Percentiles rank a stretch among this genome's conserved stretches.
These are phyloP conservation scores for Rhizopogon sp. DNA, from an alignment of 768 basidiomycete species.

Conservation along the genomic window DNA sequence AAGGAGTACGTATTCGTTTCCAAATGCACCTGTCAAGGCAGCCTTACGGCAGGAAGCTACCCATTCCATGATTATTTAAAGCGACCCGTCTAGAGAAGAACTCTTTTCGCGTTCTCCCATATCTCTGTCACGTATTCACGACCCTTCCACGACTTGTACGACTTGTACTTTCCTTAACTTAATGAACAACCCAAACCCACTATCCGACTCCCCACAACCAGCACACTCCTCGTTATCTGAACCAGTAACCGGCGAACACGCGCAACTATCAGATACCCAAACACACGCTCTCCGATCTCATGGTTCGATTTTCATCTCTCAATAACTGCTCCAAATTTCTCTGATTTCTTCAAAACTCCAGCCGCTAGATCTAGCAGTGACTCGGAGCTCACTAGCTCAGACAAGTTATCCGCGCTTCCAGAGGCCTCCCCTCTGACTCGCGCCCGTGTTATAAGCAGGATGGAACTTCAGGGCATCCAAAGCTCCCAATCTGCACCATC, in stretches of 20 bases:
- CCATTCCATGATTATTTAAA: conserved; percentile 11
- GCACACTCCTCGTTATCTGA: conserved; percentile 5
- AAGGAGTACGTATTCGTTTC: conserved; percentile 14
- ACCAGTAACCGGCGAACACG: neutral
- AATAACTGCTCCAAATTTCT: neutral
- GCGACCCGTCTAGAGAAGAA: neutral
- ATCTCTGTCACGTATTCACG: conserved; percentile 9
- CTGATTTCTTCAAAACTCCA: neutral
- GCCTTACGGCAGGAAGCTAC: conserved; percentile 19
- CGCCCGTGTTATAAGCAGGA: conserved; percentile 28
- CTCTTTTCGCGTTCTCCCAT: neutral
- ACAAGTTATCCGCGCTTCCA: conserved; percentile 38
- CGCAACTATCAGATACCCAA: neutral
- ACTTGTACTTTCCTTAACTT: conserved; percentile 1
- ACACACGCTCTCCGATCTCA: neutral
- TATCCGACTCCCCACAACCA: conserved; percentile 15
- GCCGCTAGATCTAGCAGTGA: conserved; percentile 1
- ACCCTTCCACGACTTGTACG: conserved; percentile 6
- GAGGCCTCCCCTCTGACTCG: conserved; percentile 29
- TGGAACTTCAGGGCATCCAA: conserved; percentile 31
- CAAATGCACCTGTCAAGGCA: neutral
- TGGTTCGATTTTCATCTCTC: conserved; percentile 5
- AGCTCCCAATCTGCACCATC: conserved; percentile 39
- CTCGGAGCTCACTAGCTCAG: conserved; percentile 36
- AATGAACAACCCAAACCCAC: conserved; percentile 16